Evolutionary conservation across 2,329 filamentous ascomycete species (phyloP), one percentile per base, ranked within the genome.

Genomic region (Alternaria sp.): DNA sequence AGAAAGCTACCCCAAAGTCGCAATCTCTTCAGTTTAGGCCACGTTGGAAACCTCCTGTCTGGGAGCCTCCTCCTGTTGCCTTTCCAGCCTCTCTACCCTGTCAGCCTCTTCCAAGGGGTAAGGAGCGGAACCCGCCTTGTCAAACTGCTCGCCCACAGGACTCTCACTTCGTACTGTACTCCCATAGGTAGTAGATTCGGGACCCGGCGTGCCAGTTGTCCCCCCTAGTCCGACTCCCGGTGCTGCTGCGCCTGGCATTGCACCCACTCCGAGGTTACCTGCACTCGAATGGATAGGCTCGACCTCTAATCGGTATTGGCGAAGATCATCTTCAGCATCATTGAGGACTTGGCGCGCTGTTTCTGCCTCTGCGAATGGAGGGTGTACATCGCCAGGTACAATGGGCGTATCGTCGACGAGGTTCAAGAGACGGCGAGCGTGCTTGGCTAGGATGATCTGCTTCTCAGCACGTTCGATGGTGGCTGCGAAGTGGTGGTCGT

Each of bases 401-500:
- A 97, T 89, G 0, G 96, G 93, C 0, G 90, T 90, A 78, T 97
- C 95, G 73, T 99, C 96, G 11, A 99, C 87, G 43, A 97, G 87
- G 71, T 91, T 89, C 59, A 99, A 81, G 36, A 99, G 87, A 46
- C 93, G 90, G 58, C 93, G 91, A 19, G 93, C 95, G 78, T 98
- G 94, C 74, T 92, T 92, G 61, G 96, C 95, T 15, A 99, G 87
- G 64, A 99, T 92, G 73, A 95, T 92, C 79, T 99, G 96, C 84
- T 98, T 98, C 84, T 98, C 96, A 23, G 93, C 93, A 30, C 95
- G 91, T 84, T 99, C 96, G 72, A 99, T 97, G 19, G 93, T 92
- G 62, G 94, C 93, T 15, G 91, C 88, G 68, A 97, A 92, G 79
- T 98, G 93, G 64, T 92, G 81, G 69, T 94, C 92, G 77, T 95